Base-by-base conservation (phyloP, 352 stramenopile genomes). In the Phytophthora palmivora region DNA sequence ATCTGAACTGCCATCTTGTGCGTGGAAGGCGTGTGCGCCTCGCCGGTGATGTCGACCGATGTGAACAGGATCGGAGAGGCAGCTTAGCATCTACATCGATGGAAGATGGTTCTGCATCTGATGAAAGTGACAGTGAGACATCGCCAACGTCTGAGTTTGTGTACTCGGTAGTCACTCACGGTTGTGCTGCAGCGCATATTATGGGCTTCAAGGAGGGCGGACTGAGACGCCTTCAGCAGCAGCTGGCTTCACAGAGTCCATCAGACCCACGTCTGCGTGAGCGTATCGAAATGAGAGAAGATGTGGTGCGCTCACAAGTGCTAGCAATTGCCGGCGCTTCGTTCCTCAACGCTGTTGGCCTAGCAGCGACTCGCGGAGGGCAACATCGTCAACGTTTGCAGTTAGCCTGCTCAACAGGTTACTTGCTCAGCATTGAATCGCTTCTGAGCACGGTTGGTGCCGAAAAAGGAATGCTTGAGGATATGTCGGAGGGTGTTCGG, bases 381-480 rank as follows among this genome's bases (percentile, higher is more conserved):
- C 45, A 73, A 24, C 82, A 92, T 48, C 74, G 73, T 50, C 84
- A 90, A 30, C 74, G 72, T 1, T 63, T 95, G 4, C 61, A 82
- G 22, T 51, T 93, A 16, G 82, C 92, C 15, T 92, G 79, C 33
- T 79, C 76, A 19, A 90, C 82, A 0, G 88, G 88, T 0, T 97
- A 94, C 42, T 67, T 98, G 18, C 73, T 98, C 38, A 97, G 87
- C 55, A 98, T 98, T 61, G 95, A 98, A 70, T 97, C 94, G 16
- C 74, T 99, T 12, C 58, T 99, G 30, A 97, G 86, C 66, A 97
- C 96, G 18, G 87, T 97, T 22, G 94, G 95, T 14, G 96, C 94
- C 44, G 96, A 99, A 70, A 90, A 97, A 43, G 93, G 91, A n/a
- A 99, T 99, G 96, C 85, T 99, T 3, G 84, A 97, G 74, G 92